phyloP scores from a whole-genome alignment of 768 basidiomycete species.

The Trametes cubensis region DNA sequence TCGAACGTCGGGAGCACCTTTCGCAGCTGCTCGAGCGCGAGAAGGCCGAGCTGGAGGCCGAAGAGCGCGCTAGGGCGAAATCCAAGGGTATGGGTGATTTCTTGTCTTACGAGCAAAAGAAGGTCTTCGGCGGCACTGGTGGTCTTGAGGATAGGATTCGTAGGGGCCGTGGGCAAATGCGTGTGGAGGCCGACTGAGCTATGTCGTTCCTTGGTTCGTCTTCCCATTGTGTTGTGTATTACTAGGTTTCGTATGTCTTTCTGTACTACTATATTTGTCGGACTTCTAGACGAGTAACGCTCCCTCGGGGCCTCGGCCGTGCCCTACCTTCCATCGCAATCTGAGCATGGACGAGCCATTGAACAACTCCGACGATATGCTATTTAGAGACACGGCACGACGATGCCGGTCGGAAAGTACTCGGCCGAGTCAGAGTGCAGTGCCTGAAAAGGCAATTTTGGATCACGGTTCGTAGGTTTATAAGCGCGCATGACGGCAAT shows the following conservation, averaged over 20 bases:
- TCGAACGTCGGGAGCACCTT: constrained; percentile 74
- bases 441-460: constrained; percentile 10
- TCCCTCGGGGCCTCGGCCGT: too few relatives aligned
- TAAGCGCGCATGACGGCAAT: not conserved
- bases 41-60: constrained; percentile 73
- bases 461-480: constrained; percentile 18
- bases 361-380: not conserved
- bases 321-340: too few relatives aligned
- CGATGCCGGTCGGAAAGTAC: not conserved
- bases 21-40: constrained; percentile 72
- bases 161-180: constrained; percentile 71
- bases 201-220: not conserved
- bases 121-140: constrained; percentile 76
- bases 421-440: constrained; percentile 19
- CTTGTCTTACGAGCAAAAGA: constrained; percentile 81
- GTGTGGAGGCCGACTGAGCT: constrained; percentile 60
- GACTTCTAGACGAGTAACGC: too few relatives aligned
- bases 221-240: not conserved
- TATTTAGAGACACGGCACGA: not conserved
- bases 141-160: constrained; percentile 79
- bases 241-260: constrained; percentile 1
- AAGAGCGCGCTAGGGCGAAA: constrained; percentile 66
- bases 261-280: not conserved
- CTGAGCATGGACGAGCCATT: too few relatives aligned
- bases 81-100: constrained; percentile 82